A percentile compares a stretch with the other conserved stretches of the same genome.
Evolutionary conservation across 1,284 basidiomycete genomes (phyloP).

Genomic region (Ustilago esculenta): DNA sequence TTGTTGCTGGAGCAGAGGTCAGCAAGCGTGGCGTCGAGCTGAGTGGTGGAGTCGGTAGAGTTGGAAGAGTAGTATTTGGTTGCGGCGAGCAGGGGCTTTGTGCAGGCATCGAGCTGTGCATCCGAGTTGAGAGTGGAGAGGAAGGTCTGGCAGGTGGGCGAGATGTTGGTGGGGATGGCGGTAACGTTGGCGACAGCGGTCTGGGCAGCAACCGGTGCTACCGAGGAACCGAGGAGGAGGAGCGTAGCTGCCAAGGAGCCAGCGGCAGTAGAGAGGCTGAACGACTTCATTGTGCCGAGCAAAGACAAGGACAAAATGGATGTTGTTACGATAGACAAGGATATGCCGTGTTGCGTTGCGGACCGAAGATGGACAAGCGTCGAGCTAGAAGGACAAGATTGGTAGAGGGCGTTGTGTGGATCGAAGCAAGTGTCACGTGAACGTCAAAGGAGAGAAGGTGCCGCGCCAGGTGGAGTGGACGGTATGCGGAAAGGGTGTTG

Average conservation of each 20-base stretch:
- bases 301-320: background rate
- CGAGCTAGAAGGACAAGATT: background rate
- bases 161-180: slow-evolving; percentile 44
- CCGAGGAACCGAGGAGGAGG: slow-evolving; percentile 16
- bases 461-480: background rate
- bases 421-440: no score
- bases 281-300: slow-evolving; percentile 33
- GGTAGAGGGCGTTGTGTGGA: background rate
- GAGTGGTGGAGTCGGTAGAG: slow-evolving; percentile 25
- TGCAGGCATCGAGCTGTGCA: slow-evolving; percentile 43
- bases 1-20: slow-evolving; percentile 45
- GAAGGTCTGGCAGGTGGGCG: slow-evolving; percentile 40
- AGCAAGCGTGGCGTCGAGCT: slow-evolving; percentile 46
- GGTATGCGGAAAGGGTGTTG: background rate
- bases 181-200: slow-evolving; percentile 18
- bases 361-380: background rate
- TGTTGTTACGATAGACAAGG: no score
- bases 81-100: slow-evolving; percentile 50
- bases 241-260: slow-evolving; percentile 31
- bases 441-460: background rate
- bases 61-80: slow-evolving; percentile 51
- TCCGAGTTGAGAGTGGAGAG: slow-evolving; percentile 53
- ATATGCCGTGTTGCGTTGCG: no score
- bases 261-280: slow-evolving; percentile 20
- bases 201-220: slow-evolving; percentile 42